Evolutionary conservation across 805 yeast species (phyloP).

Genomic region (Lachancea meyersii): DNA sequence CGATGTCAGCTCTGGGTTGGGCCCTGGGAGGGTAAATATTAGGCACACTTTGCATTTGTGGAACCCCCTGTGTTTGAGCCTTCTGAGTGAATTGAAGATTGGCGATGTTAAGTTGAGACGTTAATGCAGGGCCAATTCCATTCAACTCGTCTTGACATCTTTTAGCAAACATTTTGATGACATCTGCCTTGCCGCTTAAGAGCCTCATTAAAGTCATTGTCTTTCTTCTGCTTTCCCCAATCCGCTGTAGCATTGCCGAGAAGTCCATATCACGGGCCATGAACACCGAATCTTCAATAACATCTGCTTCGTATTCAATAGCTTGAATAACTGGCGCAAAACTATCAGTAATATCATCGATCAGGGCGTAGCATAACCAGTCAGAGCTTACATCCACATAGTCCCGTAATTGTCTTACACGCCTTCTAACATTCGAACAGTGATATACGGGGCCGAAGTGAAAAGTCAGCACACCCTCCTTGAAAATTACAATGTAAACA

Average conservation of each 20-base stretch:
- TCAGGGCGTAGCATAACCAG: slow-evolving; percentile 76
- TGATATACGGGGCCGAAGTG: slow-evolving; percentile 64
- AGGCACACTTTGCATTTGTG: slow-evolving; percentile 2
- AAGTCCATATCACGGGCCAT: slow-evolving; percentile 70
- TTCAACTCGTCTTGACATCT: slow-evolving; percentile 71
- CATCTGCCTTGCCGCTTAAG: slow-evolving; percentile 91
- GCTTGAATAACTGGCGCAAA: slow-evolving; percentile 77
- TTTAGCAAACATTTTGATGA: slow-evolving; percentile 91
- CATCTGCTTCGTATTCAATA: slow-evolving; percentile 74
- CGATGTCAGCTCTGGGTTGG: slow-evolving; percentile 85
- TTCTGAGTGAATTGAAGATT: slow-evolving; percentile 24
- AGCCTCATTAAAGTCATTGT: slow-evolving; percentile 90
- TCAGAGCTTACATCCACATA: slow-evolving; percentile 73
- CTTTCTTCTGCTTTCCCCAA: slow-evolving; percentile 84
- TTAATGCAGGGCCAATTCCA: slow-evolving; percentile 38
- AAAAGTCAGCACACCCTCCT: slow-evolving; percentile 61
- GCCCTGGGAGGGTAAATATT: slow-evolving; percentile 26
- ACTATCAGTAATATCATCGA: slow-evolving; percentile 81
- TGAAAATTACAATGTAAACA: slow-evolving; percentile 66
- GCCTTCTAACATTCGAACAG: slow-evolving; percentile 72
- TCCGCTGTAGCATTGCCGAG: slow-evolving; percentile 66
- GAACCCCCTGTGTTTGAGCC: not conserved
- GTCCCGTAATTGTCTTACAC: slow-evolving; percentile 73
- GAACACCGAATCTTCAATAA: slow-evolving; percentile 76
- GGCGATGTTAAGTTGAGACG: slow-evolving; percentile 37